A percentile compares a stretch with the other conserved stretches of the same genome.
phyloP scores from a whole-genome alignment of 1,284 basidiomycete species.

The Neonothopanus nambi region DNA sequence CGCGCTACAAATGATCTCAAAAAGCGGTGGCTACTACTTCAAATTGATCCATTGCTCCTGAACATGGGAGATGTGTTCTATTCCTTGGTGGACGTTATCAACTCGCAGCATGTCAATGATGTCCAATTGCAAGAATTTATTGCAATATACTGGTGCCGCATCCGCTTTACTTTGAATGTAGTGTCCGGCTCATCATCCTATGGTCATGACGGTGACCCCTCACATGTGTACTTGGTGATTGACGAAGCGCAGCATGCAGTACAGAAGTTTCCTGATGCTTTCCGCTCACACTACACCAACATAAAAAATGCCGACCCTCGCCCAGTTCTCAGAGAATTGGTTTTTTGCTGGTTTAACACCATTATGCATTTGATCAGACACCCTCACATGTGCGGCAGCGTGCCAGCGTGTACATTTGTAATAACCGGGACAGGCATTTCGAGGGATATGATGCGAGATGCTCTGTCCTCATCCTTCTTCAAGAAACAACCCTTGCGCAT shows the following conservation, averaged over 20 bases:
- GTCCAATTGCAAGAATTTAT: too few relatives aligned
- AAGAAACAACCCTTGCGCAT: too few relatives aligned
- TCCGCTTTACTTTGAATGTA: too few relatives aligned
- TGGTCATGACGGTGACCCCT: too few relatives aligned
- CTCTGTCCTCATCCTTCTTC: background rate
- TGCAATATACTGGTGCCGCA: too few relatives aligned
- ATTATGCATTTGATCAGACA: background rate
- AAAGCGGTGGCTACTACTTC: conserved; percentile 7
- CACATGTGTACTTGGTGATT: conserved; percentile 3
- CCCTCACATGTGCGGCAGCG: too few relatives aligned
- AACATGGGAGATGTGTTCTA: too few relatives aligned
- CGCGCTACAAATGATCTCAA: background rate
- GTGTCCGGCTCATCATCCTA: too few relatives aligned
- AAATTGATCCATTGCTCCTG: background rate
- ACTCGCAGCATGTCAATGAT: too few relatives aligned
- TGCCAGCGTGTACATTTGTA: background rate
- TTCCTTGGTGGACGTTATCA: too few relatives aligned
- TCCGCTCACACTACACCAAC: background rate
- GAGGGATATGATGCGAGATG: background rate
- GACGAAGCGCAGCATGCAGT: conserved; percentile 14
- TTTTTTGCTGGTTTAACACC: background rate
- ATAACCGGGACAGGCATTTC: conserved; percentile 3
- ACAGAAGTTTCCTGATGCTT: background rate
- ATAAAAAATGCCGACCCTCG: too few relatives aligned
- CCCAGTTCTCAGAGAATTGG: background rate